phyloP scores from a whole-genome alignment of 176 grass and related monocot genomes.

The Canna indica region DNA sequence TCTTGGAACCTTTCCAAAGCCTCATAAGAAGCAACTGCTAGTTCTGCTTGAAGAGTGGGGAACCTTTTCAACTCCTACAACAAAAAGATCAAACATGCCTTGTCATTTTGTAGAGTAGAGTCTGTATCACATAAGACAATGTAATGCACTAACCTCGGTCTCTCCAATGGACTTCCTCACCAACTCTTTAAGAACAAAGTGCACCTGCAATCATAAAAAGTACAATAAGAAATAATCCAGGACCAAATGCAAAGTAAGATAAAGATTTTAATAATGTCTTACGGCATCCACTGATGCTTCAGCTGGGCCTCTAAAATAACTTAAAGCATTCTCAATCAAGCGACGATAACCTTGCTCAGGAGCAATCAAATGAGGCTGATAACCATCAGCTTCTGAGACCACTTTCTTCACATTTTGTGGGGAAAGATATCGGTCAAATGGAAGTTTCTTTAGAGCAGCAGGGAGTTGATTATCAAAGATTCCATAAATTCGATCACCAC shows the following conservation, averaged over 20 bases:
- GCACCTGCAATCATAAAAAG: conserved; percentile 46
- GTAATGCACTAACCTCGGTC: conserved; percentile 51
- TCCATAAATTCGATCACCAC: conserved; percentile 82
- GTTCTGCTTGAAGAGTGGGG: conserved; percentile 2
- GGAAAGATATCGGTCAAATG: conserved; percentile 73
- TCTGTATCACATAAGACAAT: neutral
- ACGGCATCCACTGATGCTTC: conserved; percentile 98
- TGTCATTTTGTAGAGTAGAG: neutral
- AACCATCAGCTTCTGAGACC: conserved; percentile 89
- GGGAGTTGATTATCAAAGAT: conserved; percentile 94
- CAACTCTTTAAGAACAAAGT: conserved; percentile 87
- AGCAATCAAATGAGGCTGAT: conserved; percentile 96
- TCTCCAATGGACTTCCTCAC: conserved; percentile 88
- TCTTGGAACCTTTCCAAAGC: conserved; percentile 6
- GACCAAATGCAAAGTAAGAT: neutral
- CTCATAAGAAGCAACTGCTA: conserved; percentile 12
- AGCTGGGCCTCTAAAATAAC: conserved; percentile 88
- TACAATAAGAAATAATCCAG: conserved; percentile 4
- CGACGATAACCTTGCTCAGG: conserved; percentile 95
- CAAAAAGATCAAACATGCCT: neutral
- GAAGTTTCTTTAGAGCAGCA: conserved; percentile 77
- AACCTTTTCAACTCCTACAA: conserved; percentile 14
- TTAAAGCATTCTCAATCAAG: conserved; percentile 78
- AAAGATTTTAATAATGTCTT: conserved; percentile 26
- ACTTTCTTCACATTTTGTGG: conserved; percentile 81